Evolutionary conservation across 768 basidiomycete species (phyloP).

Genomic region (Dictyophora rubrovolvata): DNA sequence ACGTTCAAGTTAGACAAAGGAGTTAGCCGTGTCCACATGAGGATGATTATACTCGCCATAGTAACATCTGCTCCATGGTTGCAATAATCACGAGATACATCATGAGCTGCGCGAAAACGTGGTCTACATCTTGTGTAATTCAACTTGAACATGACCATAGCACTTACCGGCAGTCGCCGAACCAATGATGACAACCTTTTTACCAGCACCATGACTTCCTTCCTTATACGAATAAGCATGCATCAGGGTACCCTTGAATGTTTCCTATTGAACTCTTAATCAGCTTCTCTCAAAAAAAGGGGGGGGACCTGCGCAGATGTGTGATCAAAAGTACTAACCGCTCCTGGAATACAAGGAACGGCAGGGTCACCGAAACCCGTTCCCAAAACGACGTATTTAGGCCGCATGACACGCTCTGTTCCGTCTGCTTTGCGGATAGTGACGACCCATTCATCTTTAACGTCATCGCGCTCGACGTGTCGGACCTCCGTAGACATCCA

Average conservation of each 20-base stretch:
- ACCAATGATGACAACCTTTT: constrained; percentile 63
- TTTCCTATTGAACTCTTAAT: constrained; percentile 27
- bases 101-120: constrained; percentile 27
- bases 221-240: constrained; percentile 49
- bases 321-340: constrained; percentile 12
- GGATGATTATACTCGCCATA: background rate
- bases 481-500: constrained; percentile 33
- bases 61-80: constrained; percentile 33
- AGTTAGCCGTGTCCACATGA: background rate
- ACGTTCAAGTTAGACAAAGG: constrained; percentile 19
- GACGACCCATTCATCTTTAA: constrained; percentile 17
- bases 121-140: too few relatives aligned
- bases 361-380: constrained; percentile 39
- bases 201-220: constrained; percentile 50
- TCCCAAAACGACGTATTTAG: constrained; percentile 42
- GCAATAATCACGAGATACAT: constrained; percentile 38
- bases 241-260: constrained; percentile 50
- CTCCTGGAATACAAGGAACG: constrained; percentile 32
- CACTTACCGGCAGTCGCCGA: constrained; percentile 46
- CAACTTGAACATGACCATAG: too few relatives aligned
- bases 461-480: constrained; percentile 3
- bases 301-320: too few relatives aligned
- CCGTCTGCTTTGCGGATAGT: constrained; percentile 13
- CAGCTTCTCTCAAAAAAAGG: background rate
- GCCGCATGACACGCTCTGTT: constrained; percentile 15